Evolutionary conservation across 1,284 basidiomycete genomes (phyloP), one percentile per base, ranked within the genome.

Genomic region (Tilletia indica): DNA sequence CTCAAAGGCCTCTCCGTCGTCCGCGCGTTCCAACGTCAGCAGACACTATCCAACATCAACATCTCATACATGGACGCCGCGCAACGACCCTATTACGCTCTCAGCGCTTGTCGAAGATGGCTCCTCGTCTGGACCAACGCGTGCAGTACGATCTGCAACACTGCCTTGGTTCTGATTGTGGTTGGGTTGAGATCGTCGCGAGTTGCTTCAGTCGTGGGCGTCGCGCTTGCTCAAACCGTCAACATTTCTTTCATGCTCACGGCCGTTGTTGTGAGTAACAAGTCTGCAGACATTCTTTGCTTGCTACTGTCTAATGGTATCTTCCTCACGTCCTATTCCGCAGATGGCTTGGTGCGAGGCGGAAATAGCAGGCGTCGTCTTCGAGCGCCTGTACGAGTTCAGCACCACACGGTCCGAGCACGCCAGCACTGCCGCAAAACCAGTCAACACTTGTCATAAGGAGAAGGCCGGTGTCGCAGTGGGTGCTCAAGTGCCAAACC

Each of bases 361-460:
- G 19, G 85, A 85, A 69, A 85, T 85, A 69, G 83, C 81, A 0
- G 77, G 80, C 12, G 81, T 85, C 12, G 81, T 83, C 3, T 72
- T 85, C 21, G 84, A 83, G 61, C 77, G 85, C 3, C 74, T 85
- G 21, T 78, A 77, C 45, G 82, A 83, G 64, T 78, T 84, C 42
- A 72, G 72, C 34, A 66, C 76, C 0, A 73, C 84, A 9, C 74
- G 72, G 11, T 72, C 72, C 11, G 82, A 83, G 54, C 42, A 45
- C 6, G 6, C 14, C 42, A 14, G 42, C 14, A 14, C 42, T 14
- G 42, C 42, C 6, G 14, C 42, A 45, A 9, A 8, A 14, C 42
- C 42, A 45, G 14, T 14, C 6, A 34, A 5, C 11, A 25, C 34
- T 21, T 31, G 1, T 58, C 4, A 21, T 5, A 58, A 31, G 56